Percentiles rank a stretch among this genome's conserved stretches.
phyloP scores from a whole-genome alignment of 805 yeast species.

The Starmerella potacharoeniae region DNA sequence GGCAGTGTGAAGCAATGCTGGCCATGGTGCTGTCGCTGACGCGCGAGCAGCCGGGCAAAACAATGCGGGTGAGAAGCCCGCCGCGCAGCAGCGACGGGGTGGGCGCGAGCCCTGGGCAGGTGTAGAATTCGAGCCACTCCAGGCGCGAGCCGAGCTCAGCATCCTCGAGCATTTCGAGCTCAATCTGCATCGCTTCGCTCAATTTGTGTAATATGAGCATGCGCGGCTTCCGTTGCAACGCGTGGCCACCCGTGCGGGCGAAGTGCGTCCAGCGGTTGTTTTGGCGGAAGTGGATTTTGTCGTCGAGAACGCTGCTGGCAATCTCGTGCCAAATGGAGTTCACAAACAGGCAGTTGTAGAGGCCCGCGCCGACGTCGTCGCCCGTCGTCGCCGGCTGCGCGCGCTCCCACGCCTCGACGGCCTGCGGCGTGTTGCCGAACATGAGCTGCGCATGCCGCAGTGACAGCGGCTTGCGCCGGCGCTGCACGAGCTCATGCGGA shows the following conservation, averaged over 20 bases:
- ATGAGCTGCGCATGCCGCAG: constrained; percentile 57
- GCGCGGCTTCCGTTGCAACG: constrained; percentile 23
- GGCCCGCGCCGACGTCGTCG: constrained; percentile 23
- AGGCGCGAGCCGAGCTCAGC: constrained; percentile 38
- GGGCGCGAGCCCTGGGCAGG: constrained; percentile 66
- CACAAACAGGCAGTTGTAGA: constrained; percentile 57
- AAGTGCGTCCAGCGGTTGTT: constrained; percentile 38
- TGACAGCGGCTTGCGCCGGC: constrained; percentile 58
- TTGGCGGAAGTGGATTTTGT: constrained; percentile 44
- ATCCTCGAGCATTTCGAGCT: constrained; percentile 39
- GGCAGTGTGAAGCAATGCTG: constrained; percentile 43
- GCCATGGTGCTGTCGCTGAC: constrained; percentile 51
- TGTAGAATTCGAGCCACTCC: constrained; percentile 66
- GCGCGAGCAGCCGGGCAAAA: constrained; percentile 59
- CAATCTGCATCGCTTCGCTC: constrained; percentile 40
- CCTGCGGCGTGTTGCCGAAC: constrained; percentile 47
- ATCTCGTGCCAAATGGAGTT: constrained; percentile 53
- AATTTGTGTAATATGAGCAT: constrained; percentile 58
- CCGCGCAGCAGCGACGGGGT: constrained; percentile 37
- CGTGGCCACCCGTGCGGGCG: constrained; percentile 22
- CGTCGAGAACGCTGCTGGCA: constrained; percentile 44
- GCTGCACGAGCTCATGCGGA: constrained; percentile 53
- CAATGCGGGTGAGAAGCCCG: constrained; percentile 34
- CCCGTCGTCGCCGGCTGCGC: constrained; percentile 11
- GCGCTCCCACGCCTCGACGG: constrained; percentile 33